Evolutionary conservation across 2,329 filamentous ascomycete species (phyloP).

Genomic region (Cordyceps cateniannulata): DNA sequence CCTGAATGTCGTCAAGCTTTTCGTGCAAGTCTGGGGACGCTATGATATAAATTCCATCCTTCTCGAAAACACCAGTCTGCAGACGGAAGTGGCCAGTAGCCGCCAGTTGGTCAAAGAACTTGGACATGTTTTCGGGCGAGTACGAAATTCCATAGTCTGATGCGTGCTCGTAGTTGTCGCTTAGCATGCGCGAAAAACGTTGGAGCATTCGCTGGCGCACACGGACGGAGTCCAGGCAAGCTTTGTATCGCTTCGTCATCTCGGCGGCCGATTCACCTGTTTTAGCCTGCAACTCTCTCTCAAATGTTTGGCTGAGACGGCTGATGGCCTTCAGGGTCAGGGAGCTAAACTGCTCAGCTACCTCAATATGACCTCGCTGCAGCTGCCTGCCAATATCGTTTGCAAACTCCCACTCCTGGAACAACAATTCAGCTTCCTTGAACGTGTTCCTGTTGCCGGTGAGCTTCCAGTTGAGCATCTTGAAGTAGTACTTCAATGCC

Average conservation of each 20-base stretch:
- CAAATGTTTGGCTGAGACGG: slow-evolving; percentile 83
- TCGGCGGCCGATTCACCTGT: slow-evolving; percentile 77
- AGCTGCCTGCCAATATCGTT: slow-evolving; percentile 88
- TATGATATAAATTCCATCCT: slow-evolving; percentile 74
- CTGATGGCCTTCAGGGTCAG: slow-evolving; percentile 89
- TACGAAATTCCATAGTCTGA: slow-evolving; percentile 89
- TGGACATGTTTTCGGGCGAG: slow-evolving; percentile 58
- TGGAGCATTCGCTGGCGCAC: slow-evolving; percentile 95
- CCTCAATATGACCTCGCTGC: slow-evolving; percentile 91
- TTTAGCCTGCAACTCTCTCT: slow-evolving; percentile 78
- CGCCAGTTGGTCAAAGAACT: slow-evolving; percentile 74
- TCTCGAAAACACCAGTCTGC: slow-evolving; percentile 61
- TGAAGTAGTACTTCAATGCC: slow-evolving; percentile 95
- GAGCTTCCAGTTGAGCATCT: slow-evolving; percentile 96
- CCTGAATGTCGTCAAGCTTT: slow-evolving; percentile 74
- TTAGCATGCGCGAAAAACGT: slow-evolving; percentile 84
- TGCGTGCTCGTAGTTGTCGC: slow-evolving; percentile 91
- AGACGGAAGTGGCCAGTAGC: slow-evolving; percentile 84
- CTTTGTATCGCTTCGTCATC: slow-evolving; percentile 97
- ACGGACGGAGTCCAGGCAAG: slow-evolving; percentile 89
- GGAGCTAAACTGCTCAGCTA: slow-evolving; percentile 93
- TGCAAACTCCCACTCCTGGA: slow-evolving; percentile 96
- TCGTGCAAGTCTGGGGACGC: slow-evolving; percentile 74
- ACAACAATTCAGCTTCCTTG: slow-evolving; percentile 94
- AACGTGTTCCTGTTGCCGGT: slow-evolving; percentile 98